phyloP scores from a whole-genome alignment of 2,329 filamentous ascomycete genomes.

The Pseudogymnoascus sp. region DNA sequence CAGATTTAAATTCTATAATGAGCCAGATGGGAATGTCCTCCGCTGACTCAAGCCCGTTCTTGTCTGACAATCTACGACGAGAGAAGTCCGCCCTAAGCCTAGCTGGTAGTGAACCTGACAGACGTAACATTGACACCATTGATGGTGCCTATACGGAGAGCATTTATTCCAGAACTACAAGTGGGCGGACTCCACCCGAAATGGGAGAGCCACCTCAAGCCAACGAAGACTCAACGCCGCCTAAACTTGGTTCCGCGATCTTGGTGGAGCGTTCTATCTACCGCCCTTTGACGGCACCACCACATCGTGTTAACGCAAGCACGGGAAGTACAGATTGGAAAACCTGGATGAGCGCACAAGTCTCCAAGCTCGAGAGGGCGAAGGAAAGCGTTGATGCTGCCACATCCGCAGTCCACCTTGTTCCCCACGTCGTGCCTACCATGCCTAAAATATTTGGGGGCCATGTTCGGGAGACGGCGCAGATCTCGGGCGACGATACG shows the following conservation, averaged over 20 bases:
- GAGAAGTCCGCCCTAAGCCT: not conserved
- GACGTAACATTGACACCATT: not conserved
- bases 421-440: conserved; percentile 23
- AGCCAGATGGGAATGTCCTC: not conserved
- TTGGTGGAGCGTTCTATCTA: conserved; percentile 28
- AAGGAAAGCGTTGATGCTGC: conserved; percentile 17
- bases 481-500: conserved; percentile 37
- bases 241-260: conserved; percentile 27
- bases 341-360: conserved; percentile 44
- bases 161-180: conserved; percentile 27
- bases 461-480: conserved; percentile 42
- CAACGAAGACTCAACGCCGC: conserved; percentile 9
- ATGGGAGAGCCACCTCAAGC: conserved; percentile 15
- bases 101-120: not conserved
- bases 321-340: conserved; percentile 48
- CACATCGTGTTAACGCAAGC: conserved; percentile 32
- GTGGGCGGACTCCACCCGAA: conserved; percentile 20
- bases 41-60: not conserved
- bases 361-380: conserved; percentile 37
- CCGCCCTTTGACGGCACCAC: conserved; percentile 19
- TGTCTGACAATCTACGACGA: not conserved
- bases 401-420: conserved; percentile 11
- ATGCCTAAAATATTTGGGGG: conserved; percentile 27
- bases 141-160: conserved; percentile 23
- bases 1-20: conserved; percentile 13